Evolutionary conservation across 306 rosid species (phyloP).

Genomic region (Hippophae rhamnoides): DNA sequence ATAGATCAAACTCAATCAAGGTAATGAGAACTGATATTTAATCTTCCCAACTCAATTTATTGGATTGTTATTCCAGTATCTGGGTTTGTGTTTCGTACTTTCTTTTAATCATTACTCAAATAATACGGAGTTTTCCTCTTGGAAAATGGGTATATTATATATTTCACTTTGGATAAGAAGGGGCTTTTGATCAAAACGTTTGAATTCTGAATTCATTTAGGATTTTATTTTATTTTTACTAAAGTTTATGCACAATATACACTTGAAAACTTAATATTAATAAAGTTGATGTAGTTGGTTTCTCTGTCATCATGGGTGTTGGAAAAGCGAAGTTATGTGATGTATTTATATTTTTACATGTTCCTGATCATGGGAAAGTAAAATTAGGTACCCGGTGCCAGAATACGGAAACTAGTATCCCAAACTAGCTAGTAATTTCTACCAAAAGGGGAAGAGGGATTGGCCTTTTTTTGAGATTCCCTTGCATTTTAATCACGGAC

Average conservation of each 20-base stretch:
- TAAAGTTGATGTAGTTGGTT: no score
- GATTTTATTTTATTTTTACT: no score
- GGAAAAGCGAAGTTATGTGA: not conserved
- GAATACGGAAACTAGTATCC: not conserved
- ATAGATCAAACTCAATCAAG: no score
- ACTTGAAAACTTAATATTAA: not conserved
- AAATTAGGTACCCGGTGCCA: conserved; percentile 1
- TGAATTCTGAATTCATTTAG: not conserved
- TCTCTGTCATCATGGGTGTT: no score
- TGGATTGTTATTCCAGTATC: not conserved
- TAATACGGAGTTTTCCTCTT: not conserved
- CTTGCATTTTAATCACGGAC: not conserved
- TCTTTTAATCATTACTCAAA: not conserved
- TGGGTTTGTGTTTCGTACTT: not conserved
- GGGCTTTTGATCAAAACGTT: not conserved
- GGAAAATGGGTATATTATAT: not conserved
- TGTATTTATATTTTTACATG: not conserved
- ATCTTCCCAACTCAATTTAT: no score
- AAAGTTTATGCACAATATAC: not conserved
- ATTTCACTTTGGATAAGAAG: conserved; percentile 8
- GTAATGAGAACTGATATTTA: no score
- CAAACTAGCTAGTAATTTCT: no score
- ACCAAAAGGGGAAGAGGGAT: no score
- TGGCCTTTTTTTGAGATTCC: not conserved
- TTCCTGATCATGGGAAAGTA: conserved; percentile 5